Base-by-base conservation (phyloP, 2,329 filamentous ascomycete species). In the Sclerotinia spermophila region DNA sequence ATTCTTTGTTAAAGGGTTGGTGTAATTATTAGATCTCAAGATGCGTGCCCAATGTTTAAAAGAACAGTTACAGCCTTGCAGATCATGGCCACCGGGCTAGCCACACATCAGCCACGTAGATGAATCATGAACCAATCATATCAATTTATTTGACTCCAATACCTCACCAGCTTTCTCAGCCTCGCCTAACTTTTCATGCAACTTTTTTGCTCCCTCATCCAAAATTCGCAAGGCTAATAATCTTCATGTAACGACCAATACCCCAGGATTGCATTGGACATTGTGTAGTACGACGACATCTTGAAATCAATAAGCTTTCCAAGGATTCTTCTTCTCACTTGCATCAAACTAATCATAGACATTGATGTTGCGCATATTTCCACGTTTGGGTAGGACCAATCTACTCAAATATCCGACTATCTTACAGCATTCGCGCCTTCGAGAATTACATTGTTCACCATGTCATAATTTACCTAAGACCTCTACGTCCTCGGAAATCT, bases 331-430 rank as follows among this genome's bases (percentile, higher is more conserved):
- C 13, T 53, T 8, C 45, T 53, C 62, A 53, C 7, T 24, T 11
- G 7, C 8, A 35, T 40, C 33, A 10, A 65, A 2, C n/a, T 3
- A n/a, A 30, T 33, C 51, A 33, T 38, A 65, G 8, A 21, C 21
- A 64, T 76, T 75, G 53, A 76, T 76, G 75, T 76, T 76, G 64
- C 74, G 75, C 64, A n/a, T 72, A 44, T 45, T 53, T 15, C 55
- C 35, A 38, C 35, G 42, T 42, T 38, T 71, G 33, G 70, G 62
- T 64, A 74, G 71, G 73, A 60, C 70, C 55, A 64, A 69, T 48
- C 71, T 72, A 53, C 64, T 67, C 48, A 44, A 44, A 59, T 51
- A 21, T 53, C 44, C 44, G 35, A 38, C 48, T 15, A 44, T 33
- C 30, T 44, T 53, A 48, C 38, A 62, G 30, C 67, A 40, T 48